Conservation (phyloP, 2,329 filamentous ascomycete genomes). For the Calonectria multiphialidica region DNA sequence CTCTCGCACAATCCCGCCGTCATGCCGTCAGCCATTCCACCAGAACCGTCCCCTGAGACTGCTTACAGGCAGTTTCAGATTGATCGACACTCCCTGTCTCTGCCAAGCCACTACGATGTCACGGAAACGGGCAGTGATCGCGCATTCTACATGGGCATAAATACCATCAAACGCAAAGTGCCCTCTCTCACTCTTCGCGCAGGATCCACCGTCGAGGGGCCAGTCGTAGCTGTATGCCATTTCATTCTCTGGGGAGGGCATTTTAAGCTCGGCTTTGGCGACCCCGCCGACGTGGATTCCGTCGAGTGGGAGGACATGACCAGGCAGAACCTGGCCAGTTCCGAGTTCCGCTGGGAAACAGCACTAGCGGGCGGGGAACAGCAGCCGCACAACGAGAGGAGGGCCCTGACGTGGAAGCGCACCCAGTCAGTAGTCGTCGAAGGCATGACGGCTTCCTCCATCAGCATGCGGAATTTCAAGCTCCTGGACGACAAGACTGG, state of each 20-base stretch:
- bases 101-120: conserved; percentile 6
- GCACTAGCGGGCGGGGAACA: neutral
- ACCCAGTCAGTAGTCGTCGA: conserved; percentile 20
- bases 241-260: conserved; percentile 25
- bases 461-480: conserved; percentile 24
- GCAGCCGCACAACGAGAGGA: neutral
- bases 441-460: conserved; percentile 6
- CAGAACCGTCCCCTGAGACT: neutral
- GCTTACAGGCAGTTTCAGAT: conserved; percentile 1
- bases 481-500: conserved; percentile 23
- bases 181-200: conserved; percentile 26
- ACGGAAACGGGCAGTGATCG: neutral
- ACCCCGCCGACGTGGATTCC: conserved; percentile 12
- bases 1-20: neutral
- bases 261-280: conserved; percentile 35
- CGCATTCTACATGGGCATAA: neutral
- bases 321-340: conserved; percentile 10
- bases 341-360: conserved; percentile 20
- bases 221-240: conserved; percentile 28
- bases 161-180: neutral
- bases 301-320: conserved; percentile 36
- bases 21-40: neutral
- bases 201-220: conserved; percentile 12
- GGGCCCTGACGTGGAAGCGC: conserved; percentile 30
- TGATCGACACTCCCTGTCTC: neutral